Evolutionary conservation across 768 basidiomycete genomes (phyloP), one percentile per base, ranked within the genome.

Genomic region (Serendipita vermifera): DNA sequence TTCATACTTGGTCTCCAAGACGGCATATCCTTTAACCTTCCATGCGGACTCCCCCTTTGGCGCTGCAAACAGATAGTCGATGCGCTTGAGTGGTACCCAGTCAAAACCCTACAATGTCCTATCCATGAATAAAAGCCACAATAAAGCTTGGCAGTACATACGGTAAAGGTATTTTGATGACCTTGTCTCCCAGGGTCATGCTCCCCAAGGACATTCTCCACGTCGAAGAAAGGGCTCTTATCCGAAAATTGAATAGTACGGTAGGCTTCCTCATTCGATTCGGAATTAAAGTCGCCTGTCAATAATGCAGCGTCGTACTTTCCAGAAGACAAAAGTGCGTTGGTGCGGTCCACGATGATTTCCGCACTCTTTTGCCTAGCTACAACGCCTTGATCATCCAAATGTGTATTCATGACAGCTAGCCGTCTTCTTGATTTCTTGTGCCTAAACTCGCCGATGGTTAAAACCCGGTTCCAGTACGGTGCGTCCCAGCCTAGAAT

Each of bases 1-100:
- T 51, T 51, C 46, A 26, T 51, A 51, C 46, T 51, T 51, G 9
- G 46, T 51, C 24, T 51, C 46, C 46, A 51, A 27, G 22, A 51
- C 46, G 5, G 46, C 46, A n/a, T 51, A 51, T 9, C 46, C 46
- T 26, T 51, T 15, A 22, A 51, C 7, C 22, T 22, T 27, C 46
- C 46, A 51, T 7, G n/a, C n/a, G 9, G 35, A 36, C 35, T 9
- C 9, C 17, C 17, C 22, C 32, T 31, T 22, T 15, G 46, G 46
- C n/a, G 46, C 46, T 9, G 24, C 46, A 31, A 51, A 51, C 7
- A 51, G 24, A 29, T 22, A 51, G 24, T 51, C 46, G 24, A 51
- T 51, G 32, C 46, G 46, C 27, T 51, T 51, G 9, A 51, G 29
- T 22, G 46, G 46, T 31, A 27, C 32, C 46, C 46, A 51, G 24